Conservation (phyloP, 2,329 filamentous ascomycete species). For the Plenodomus lindquistii region DNA sequence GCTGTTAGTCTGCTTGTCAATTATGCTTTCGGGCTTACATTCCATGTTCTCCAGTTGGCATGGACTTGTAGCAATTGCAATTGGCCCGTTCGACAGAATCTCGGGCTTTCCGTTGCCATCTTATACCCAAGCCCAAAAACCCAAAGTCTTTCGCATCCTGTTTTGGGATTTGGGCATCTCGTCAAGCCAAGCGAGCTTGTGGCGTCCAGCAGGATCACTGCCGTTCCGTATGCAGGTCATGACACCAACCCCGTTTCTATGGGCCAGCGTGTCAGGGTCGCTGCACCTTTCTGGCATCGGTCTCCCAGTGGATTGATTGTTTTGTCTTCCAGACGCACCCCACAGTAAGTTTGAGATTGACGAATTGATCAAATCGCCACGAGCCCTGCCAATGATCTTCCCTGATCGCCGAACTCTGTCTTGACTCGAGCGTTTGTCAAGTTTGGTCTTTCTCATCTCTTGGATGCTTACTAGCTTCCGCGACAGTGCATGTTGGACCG, state of each 20-base stretch:
- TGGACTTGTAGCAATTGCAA: no score
- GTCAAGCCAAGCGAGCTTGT: background rate
- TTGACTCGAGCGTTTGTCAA: constrained; percentile 20
- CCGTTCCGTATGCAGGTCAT: constrained; percentile 12
- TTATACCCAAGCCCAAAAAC: no score
- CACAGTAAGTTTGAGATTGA: constrained; percentile 1
- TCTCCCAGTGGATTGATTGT: constrained; percentile 8
- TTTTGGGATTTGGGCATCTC: background rate
- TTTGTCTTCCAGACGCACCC: constrained; percentile 1
- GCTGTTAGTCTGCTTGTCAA: background rate
- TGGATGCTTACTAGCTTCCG: constrained; percentile 18
- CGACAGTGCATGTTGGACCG: constrained; percentile 5
- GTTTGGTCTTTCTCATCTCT: constrained; percentile 16
- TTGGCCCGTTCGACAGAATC: background rate
- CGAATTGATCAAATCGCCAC: constrained; percentile 1
- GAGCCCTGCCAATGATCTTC: background rate
- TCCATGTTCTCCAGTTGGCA: background rate
- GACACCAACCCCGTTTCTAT: constrained; percentile 3
- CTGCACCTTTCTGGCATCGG: background rate
- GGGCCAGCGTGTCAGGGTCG: background rate
- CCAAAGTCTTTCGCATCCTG: no score
- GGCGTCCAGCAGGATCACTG: constrained; percentile 3
- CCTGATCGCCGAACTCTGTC: constrained; percentile 17
- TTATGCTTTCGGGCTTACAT: background rate
- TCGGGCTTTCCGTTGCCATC: background rate